Conservation (phyloP, 768 basidiomycete species). For the Mycena amicta region DNA sequence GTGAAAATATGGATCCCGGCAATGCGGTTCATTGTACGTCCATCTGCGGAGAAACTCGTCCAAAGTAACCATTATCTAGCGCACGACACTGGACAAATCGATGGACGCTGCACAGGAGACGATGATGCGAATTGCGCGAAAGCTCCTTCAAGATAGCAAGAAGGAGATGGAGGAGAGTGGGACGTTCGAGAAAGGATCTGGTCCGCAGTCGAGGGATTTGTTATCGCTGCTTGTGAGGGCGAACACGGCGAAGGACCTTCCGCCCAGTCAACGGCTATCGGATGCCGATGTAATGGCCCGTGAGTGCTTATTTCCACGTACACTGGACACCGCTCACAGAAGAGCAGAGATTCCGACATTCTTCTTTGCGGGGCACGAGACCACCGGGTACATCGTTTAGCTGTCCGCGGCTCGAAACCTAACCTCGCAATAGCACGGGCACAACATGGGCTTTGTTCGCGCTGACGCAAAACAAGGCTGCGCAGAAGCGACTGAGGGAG, state of each 20-base stretch:
- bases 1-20: conserved; percentile 33
- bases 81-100: conserved; percentile 31
- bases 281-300: conserved; percentile 64
- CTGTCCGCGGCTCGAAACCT: background rate
- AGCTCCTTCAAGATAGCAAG: conserved; percentile 56
- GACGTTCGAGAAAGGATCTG: conserved; percentile 31
- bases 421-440: conserved; percentile 34
- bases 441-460: conserved; percentile 63
- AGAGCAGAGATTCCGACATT: conserved; percentile 61
- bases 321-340: background rate
- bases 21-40: conserved; percentile 34
- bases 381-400: conserved; percentile 42
- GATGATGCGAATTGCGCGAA: conserved; percentile 52
- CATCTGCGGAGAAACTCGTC: no score
- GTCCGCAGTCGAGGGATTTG: conserved; percentile 50
- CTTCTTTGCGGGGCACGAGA: conserved; percentile 62
- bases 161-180: conserved; percentile 31
- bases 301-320: conserved; percentile 33
- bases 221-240: conserved; percentile 63
- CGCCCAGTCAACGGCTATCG: conserved; percentile 53
- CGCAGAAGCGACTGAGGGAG: conserved; percentile 58
- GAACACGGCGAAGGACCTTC: conserved; percentile 64
- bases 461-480: conserved; percentile 47
- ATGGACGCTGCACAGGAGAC: conserved; percentile 36
- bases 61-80: conserved; percentile 25